phyloP scores from a whole-genome alignment of 164 flowering plant genomes.

The Cinnamomum micranthum region DNA sequence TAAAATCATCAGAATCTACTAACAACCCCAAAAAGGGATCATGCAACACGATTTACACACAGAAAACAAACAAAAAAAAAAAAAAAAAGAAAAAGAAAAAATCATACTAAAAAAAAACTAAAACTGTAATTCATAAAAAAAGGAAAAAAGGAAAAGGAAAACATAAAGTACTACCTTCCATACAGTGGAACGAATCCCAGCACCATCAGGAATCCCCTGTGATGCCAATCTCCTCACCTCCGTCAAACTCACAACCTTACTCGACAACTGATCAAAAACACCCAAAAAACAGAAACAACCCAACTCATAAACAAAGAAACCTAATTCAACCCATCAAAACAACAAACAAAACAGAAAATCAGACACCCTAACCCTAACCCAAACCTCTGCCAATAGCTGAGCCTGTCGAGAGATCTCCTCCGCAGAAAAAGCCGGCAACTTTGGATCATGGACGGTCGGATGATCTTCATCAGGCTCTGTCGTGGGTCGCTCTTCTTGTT shows the following conservation, averaged over 20 bases:
- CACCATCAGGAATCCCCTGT: slow-evolving; percentile 79
- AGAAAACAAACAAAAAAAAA: no score
- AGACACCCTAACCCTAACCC: slow-evolving; percentile 7
- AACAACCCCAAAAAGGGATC: no score
- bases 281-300: slow-evolving; percentile 3
- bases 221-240: slow-evolving; percentile 76
- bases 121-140: no score
- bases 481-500: background rate
- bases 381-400: slow-evolving; percentile 72
- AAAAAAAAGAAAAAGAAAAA: no score
- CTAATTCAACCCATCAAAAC: background rate
- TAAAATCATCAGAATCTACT: no score
- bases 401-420: slow-evolving; percentile 68
- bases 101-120: background rate
- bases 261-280: slow-evolving; percentile 48
- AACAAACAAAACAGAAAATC: background rate
- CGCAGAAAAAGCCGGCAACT: slow-evolving; percentile 21
- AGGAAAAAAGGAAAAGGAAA: background rate
- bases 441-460: slow-evolving; percentile 19
- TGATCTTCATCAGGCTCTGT: slow-evolving; percentile 26
- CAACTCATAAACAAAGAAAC: background rate
- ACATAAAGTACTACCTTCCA: slow-evolving; percentile 71
- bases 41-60: no score
- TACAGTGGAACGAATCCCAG: slow-evolving; percentile 74
- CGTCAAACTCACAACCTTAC: slow-evolving; percentile 59